Base-by-base conservation (phyloP, 2,329 filamentous ascomycete species). In the Penicillium paneum region DNA sequence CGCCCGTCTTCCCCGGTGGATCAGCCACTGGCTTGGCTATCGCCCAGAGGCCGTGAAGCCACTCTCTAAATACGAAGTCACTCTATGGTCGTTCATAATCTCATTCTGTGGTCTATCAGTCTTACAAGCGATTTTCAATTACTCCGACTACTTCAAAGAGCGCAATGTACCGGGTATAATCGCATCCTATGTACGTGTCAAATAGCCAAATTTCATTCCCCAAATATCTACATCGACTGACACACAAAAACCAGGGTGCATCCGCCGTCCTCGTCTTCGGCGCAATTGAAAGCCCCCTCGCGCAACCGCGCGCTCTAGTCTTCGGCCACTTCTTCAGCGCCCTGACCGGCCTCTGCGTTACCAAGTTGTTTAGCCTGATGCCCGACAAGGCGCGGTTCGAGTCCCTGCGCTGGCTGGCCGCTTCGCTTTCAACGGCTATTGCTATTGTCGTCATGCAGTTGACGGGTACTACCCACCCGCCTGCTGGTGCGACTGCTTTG, bases 311-410 rank as follows among this genome's bases (percentile, higher is more conserved):
- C 6, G 62, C 67, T n/a, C 53, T 71, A 15, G 59, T 71, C 19
- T 64, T 71, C 41, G 68, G 69, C 7, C 69, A 71, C 42, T 71
- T 71, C 51, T 58, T 71, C 43, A 68, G 64, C 46, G 69, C 67
- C 5, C 29, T 71, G 2, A 58, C 60, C n/a, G 69, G 69, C 7
- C 31, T 69, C 10, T 68, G 65, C 29, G 53, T 71, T 39, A 71
- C 67, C 8, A 68, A 68, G 45, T 55, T 71, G 0, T 71, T 69
- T 54, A 68, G 64, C 17, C 59, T 71, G 3, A 71, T 69, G 51
- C 60, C 61, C 4, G 62, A 69, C 39, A 61, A 69, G 24, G 64
- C 61, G n/a, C 64, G 65, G 4, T 70, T 65, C 45, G 60, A 65
- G 45, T 65, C 61, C 13, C 55, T 68, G 21, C 67, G 60, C 50